Conservation (phyloP, 2,329 filamentous ascomycete species). For the Penicillium sp. region DNA sequence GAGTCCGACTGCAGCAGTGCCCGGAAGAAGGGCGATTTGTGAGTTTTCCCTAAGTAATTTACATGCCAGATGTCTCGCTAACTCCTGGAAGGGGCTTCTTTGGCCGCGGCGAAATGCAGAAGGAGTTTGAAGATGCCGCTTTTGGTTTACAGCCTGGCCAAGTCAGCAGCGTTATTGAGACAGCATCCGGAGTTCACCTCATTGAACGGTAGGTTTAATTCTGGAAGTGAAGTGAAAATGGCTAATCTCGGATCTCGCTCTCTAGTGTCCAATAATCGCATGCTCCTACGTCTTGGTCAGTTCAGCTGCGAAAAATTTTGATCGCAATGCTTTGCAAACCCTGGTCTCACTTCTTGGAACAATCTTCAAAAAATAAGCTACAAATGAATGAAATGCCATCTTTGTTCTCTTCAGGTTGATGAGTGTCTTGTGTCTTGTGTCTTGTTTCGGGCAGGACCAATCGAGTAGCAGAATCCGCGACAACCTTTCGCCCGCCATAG, state of each 20-base stretch:
- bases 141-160: slow-evolving; percentile 86
- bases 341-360: not conserved
- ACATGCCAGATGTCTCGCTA: not conserved
- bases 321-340: not conserved
- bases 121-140: slow-evolving; percentile 94
- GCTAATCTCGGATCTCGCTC: slow-evolving; percentile 2
- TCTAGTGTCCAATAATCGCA: not conserved
- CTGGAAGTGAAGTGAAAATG: not conserved
- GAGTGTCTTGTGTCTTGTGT: not conserved
- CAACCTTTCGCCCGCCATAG: not conserved
- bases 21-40: slow-evolving; percentile 86
- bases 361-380: not conserved
- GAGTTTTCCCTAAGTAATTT: slow-evolving; percentile 32
- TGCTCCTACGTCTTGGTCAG: not conserved
- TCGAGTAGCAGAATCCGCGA: not conserved
- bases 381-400: slow-evolving; percentile 1
- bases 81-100: slow-evolving; percentile 69
- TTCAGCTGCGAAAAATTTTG: not conserved
- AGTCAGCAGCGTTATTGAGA: slow-evolving; percentile 84
- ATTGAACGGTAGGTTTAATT: slow-evolving; percentile 75
- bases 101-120: slow-evolving; percentile 93
- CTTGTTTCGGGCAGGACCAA: not conserved
- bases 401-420: not conserved
- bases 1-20: slow-evolving; percentile 97
- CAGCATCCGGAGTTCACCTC: slow-evolving; percentile 88